Base-by-base conservation (phyloP, 495 filamentous ascomycete species). In the Tuber aestivum region DNA sequence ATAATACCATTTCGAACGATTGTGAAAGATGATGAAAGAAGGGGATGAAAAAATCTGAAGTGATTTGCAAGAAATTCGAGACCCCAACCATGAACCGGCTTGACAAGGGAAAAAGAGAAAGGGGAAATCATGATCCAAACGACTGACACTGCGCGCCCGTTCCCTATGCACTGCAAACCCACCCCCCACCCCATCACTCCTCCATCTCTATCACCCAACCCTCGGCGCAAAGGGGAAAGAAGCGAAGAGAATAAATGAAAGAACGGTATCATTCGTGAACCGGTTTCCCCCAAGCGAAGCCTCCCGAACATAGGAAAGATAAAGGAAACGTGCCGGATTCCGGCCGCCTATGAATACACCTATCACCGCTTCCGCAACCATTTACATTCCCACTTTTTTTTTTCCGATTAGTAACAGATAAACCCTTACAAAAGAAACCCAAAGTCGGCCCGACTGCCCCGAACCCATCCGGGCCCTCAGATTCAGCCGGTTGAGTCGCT, bases 401-500 rank as follows among this genome's bases (percentile, higher is more conserved):
- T 16, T 32, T 12, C n/a, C 27, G 56, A 65, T 65, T 32, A 32
- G n/a, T 32, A 65, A 65, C 3, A 32, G 32, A 65, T 65, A 65
- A 65, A 14, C 50, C 50, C 50, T 9, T 23, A 56, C 48, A 32
- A 32, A 65, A 61, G 56, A 32, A 65, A 65, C 56, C 56, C 10
- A 65, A 32, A 65, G 12, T 7, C n/a, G 32, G n/a, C 12, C 56
- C 56, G n/a, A 65, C 9, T 65, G 3, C 56, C 56, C n/a, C 10
- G 20, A 56, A 27, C 48, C 56, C 56, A 32, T 65, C 56, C n/a
- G 16, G 32, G 8, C n/a, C 69, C 70, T 41, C 21, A 72, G 42
- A 70, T 42, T 79, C 76, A 79, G 44, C 70, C 78, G 76, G 76
- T 41, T 72, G 77, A 75, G 71, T 76, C 79, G n/a, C 76, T 71